These are phyloP conservation scores for Neospora caninum DNA, from an alignment of 169 alveolate species.

Conservation along the genomic window DNA sequence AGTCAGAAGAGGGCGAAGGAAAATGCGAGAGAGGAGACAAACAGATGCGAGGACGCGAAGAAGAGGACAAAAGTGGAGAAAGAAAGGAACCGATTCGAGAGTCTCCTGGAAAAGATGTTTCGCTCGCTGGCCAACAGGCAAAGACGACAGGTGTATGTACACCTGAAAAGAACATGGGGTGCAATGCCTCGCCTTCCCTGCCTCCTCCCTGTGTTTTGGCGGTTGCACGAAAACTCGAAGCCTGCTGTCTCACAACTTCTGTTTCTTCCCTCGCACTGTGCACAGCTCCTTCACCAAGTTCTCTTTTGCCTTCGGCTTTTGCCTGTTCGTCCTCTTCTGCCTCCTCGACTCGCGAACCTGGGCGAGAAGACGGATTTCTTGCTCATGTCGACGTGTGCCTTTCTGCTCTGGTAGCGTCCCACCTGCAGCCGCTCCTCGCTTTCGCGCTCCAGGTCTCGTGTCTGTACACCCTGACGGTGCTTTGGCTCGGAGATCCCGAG, in stretches of 20 bases:
- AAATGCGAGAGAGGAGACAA: background rate
- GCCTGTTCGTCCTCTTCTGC: too few species aligned
- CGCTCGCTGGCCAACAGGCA: too few species aligned
- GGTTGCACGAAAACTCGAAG: background rate
- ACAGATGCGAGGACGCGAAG: background rate
- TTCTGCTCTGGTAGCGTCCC: background rate
- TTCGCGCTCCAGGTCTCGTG: background rate
- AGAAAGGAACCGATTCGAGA: background rate
- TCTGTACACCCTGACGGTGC: constrained; percentile 7
- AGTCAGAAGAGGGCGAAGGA: background rate
- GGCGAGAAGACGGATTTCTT: background rate
- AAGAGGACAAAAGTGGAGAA: background rate
- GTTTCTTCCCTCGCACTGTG: too few species aligned
- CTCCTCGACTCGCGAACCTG: too few species aligned
- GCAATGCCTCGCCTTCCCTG: background rate
- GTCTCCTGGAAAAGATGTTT: too few species aligned
- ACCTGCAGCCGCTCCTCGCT: background rate
- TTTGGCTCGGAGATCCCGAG: constrained; percentile 6
- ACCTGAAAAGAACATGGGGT: background rate
- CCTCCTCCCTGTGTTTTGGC: background rate
- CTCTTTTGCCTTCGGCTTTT: too few species aligned
- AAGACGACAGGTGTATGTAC: too few species aligned
- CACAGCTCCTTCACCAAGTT: too few species aligned
- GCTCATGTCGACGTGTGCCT: background rate
- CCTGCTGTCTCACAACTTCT: background rate